Conservation (phyloP, 2,329 filamentous ascomycete species). For the Talaromyces pinophilus region DNA sequence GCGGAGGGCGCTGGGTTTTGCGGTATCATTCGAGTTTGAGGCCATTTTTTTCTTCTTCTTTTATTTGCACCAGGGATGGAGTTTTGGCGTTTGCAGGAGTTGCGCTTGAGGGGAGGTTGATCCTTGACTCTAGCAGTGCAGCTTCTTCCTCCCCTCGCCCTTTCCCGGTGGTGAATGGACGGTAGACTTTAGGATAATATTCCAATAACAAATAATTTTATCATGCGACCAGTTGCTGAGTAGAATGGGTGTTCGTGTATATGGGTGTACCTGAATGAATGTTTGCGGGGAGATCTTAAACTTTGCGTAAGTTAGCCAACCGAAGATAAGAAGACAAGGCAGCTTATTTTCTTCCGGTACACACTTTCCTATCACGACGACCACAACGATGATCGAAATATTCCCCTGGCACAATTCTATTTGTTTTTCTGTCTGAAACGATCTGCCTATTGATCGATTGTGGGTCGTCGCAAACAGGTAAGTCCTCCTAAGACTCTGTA, state of each 20-base stretch:
- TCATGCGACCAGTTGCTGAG: background rate
- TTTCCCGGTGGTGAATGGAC: background rate
- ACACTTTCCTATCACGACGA: background rate
- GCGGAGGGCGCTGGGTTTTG: slow-evolving; percentile 43
- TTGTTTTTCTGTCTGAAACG: background rate
- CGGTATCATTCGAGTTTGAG: slow-evolving; percentile 31
- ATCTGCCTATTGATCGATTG: background rate
- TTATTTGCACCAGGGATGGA: too few relatives aligned
- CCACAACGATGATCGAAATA: background rate
- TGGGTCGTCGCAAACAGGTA: background rate
- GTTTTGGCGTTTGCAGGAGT: background rate
- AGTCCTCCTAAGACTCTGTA: background rate
- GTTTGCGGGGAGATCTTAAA: slow-evolving; percentile 3
- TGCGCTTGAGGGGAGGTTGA: slow-evolving; percentile 6
- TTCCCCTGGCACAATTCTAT: background rate
- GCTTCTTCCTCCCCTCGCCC: background rate
- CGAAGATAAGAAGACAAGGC: background rate
- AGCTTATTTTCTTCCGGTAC: slow-evolving; percentile 2
- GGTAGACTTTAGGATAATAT: background rate
- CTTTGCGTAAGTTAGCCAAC: background rate
- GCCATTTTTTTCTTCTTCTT: background rate
- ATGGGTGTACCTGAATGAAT: background rate
- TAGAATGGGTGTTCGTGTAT: background rate
- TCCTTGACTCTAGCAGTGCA: background rate
- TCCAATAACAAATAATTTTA: background rate